These are phyloP conservation scores for Rhizophora mangle DNA, from an alignment of 345 rosid genomes.

Conservation along the genomic window DNA sequence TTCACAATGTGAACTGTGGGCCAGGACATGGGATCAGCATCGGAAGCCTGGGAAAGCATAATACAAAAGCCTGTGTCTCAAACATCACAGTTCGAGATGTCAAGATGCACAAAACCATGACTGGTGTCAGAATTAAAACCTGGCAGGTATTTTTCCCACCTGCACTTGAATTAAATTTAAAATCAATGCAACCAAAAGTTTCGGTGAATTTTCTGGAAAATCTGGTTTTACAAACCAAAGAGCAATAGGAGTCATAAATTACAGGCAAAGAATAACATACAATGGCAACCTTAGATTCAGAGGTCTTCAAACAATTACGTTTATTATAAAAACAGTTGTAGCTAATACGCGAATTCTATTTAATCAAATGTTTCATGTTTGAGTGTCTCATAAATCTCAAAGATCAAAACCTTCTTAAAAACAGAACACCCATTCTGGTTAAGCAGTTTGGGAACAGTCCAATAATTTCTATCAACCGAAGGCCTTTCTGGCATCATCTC, in stretches of 20 bases:
- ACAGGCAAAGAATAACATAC: not conserved
- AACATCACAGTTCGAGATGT: constrained; percentile 82
- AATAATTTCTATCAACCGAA: not conserved
- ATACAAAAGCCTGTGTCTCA: constrained; percentile 85
- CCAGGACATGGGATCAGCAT: constrained; percentile 99
- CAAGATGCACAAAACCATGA: constrained; percentile 77
- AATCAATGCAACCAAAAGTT: constrained; percentile 11
- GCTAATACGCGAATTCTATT: not conserved
- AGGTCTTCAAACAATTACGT: not conserved
- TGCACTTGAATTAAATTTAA: not conserved
- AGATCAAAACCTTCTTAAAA: not conserved
- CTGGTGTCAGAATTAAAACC: constrained; percentile 90
- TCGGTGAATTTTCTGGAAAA: not conserved
- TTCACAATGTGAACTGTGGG: constrained; percentile 85
- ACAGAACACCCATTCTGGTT: not conserved
- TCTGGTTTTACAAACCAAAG: not conserved
- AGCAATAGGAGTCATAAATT: not conserved
- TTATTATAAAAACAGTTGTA: not conserved
- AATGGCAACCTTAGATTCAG: not conserved
- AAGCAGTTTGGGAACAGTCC: not conserved
- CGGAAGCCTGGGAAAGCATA: constrained; percentile 80
- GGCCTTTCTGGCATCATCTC: not conserved
- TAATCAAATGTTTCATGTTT: not conserved
- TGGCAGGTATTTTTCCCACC: constrained; percentile 73
- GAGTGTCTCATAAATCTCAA: not conserved